Evolutionary conservation across 768 basidiomycete genomes (phyloP).

Genomic region (Clitopilus passeckerianus): DNA sequence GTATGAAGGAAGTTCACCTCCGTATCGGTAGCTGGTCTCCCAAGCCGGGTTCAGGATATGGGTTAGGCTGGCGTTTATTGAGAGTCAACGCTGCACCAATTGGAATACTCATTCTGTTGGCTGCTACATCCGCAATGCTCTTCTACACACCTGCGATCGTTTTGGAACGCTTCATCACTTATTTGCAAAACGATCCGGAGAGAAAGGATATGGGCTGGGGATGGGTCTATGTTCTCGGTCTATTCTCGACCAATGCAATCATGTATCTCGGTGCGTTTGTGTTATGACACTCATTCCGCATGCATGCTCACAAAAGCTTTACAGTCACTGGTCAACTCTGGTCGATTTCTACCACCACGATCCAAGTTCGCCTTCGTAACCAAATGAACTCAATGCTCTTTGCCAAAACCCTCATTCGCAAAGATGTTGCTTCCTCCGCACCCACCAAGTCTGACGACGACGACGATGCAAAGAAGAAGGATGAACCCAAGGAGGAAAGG

Average conservation of each 20-base stretch:
- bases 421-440: constrained; percentile 73
- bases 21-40: constrained; percentile 56
- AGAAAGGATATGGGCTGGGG: constrained; percentile 63
- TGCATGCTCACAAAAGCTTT: neutral
- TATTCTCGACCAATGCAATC: constrained; percentile 28
- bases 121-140: constrained; percentile 50
- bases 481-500: constrained; percentile 6
- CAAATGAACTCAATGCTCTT: constrained; percentile 85
- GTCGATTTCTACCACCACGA: constrained; percentile 60
- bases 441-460: constrained; percentile 15
- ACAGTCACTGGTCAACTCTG: constrained; percentile 67
- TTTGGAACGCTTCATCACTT: constrained; percentile 52
- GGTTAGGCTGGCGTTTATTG: constrained; percentile 55
- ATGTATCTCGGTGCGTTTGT: constrained; percentile 24
- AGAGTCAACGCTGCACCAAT: constrained; percentile 47
- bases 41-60: constrained; percentile 57
- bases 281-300: neutral
- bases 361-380: constrained; percentile 67
- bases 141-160: constrained; percentile 66
- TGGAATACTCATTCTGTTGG: constrained; percentile 39
- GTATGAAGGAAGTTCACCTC: constrained; percentile 46
- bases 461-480: neutral
- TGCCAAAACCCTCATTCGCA: constrained; percentile 81
- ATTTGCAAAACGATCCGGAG: constrained; percentile 59
- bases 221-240: constrained; percentile 51